phyloP scores from a whole-genome alignment of 768 basidiomycete genomes.

The Boletus speciosus region DNA sequence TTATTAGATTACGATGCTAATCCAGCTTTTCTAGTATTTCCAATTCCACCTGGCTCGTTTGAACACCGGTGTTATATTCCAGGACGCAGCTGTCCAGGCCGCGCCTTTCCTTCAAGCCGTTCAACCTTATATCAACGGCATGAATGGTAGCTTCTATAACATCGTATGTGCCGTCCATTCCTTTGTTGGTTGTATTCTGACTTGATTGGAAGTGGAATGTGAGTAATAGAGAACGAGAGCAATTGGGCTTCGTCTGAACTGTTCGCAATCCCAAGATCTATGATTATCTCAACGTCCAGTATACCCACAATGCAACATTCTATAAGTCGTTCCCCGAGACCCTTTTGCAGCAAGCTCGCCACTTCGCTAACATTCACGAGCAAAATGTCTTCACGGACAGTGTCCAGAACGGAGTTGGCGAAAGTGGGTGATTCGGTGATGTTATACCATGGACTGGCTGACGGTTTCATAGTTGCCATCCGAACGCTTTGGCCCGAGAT shows the following conservation, averaged over 20 bases:
- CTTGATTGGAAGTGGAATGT: conserved; percentile 63
- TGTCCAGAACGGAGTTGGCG: conserved; percentile 60
- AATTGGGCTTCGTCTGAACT: background rate
- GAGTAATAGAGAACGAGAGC: conserved; percentile 25
- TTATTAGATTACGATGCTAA: background rate
- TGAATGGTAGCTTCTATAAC: conserved; percentile 61
- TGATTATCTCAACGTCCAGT: conserved; percentile 73
- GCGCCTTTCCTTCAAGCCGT: conserved; percentile 61
- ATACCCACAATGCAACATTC: conserved; percentile 78
- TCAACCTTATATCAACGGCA: conserved; percentile 64
- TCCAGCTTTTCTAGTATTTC: conserved; percentile 23
- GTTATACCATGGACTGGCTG: background rate
- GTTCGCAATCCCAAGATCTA: conserved; percentile 47
- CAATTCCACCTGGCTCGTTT: conserved; percentile 22
- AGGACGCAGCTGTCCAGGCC: conserved; percentile 50
- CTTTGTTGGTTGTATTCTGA: conserved; percentile 6
- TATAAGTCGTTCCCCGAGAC: conserved; percentile 67
- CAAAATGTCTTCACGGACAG: conserved; percentile 65
- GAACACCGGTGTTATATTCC: conserved; percentile 42
- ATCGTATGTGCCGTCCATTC: conserved; percentile 43
- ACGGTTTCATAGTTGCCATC: conserved; percentile 60
- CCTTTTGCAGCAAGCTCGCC: conserved; percentile 65
- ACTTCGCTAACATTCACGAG: conserved; percentile 77
- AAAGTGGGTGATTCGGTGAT: conserved; percentile 48
- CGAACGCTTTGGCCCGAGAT: conserved; percentile 73